phyloP scores from a whole-genome alignment of 805 yeast species.

The Monosporozyma aerobia region DNA sequence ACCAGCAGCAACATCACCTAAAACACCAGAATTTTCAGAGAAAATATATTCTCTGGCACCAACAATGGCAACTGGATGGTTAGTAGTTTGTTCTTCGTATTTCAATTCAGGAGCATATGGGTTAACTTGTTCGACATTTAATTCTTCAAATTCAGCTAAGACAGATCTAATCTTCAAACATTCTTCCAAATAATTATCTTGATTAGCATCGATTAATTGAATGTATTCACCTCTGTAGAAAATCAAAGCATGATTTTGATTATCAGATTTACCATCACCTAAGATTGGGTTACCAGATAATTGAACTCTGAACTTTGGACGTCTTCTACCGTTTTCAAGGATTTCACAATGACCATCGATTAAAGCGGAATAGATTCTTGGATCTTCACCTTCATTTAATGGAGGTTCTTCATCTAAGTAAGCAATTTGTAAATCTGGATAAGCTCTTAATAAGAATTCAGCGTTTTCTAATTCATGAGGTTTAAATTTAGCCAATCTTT shows the following conservation, averaged over 20 bases:
- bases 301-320: constrained; percentile 68
- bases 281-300: constrained; percentile 77
- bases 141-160: constrained; percentile 75
- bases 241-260: constrained; percentile 72
- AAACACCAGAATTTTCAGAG: constrained; percentile 76
- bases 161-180: constrained; percentile 76
- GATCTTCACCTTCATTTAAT: constrained; percentile 57
- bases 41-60: constrained; percentile 85
- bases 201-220: constrained; percentile 79
- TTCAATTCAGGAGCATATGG: constrained; percentile 72
- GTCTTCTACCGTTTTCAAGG: constrained; percentile 61
- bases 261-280: constrained; percentile 86
- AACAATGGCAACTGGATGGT: constrained; percentile 71
- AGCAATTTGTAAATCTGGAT: constrained; percentile 83
- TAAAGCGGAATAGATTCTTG: constrained; percentile 64
- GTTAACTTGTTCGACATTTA: constrained; percentile 64
- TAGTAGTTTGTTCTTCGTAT: constrained; percentile 40
- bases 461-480: constrained; percentile 72
- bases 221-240: constrained; percentile 80
- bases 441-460: constrained; percentile 71
- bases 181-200: constrained; percentile 78
- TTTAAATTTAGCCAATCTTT: constrained; percentile 62
- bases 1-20: constrained; percentile 88
- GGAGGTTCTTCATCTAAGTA: constrained; percentile 91
- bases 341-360: constrained; percentile 76